These are phyloP conservation scores for Lyophyllum shimeji DNA, from an alignment of 768 basidiomycete genomes.

Conservation along the genomic window DNA sequence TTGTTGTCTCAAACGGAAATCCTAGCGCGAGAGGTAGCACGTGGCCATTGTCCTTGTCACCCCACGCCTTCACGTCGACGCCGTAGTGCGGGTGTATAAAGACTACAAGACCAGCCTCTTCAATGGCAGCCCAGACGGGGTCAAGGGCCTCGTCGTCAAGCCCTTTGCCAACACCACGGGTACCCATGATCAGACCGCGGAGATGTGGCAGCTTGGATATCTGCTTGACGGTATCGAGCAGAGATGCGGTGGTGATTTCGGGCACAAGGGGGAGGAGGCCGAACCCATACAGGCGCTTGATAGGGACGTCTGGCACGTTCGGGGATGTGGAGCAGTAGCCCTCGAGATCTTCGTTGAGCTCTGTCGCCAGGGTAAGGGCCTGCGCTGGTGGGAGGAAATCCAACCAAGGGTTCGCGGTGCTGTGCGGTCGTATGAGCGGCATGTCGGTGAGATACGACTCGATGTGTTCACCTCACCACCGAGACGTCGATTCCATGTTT, in stretches of 20 bases:
- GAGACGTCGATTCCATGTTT: slow-evolving; percentile 78
- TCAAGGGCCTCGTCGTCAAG: slow-evolving; percentile 79
- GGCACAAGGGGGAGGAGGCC: slow-evolving; percentile 84
- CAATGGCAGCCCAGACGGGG: slow-evolving; percentile 80
- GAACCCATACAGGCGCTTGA: slow-evolving; percentile 79
- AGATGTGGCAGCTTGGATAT: slow-evolving; percentile 66
- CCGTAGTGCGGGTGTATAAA: slow-evolving; percentile 91
- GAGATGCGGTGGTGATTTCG: slow-evolving; percentile 47
- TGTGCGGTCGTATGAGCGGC: slow-evolving; percentile 23
- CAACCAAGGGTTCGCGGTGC: slow-evolving; percentile 90
- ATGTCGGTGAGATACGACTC: too few relatives aligned
- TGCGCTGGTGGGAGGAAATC: slow-evolving; percentile 76
- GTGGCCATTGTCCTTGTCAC: slow-evolving; percentile 78
- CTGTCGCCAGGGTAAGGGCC: slow-evolving; percentile 63
- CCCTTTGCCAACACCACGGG: slow-evolving; percentile 73
- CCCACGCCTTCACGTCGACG: slow-evolving; percentile 72
- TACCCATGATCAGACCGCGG: slow-evolving; percentile 80
- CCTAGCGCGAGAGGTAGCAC: slow-evolving; percentile 85
- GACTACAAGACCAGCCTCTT: slow-evolving; percentile 65
- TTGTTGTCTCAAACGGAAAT: slow-evolving; percentile 90
- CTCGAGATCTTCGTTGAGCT: slow-evolving; percentile 78
- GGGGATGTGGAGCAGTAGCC: slow-evolving; percentile 74
- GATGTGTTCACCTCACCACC: slow-evolving; percentile 59
- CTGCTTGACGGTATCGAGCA: slow-evolving; percentile 68
- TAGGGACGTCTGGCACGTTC: slow-evolving; percentile 28